Evolutionary conservation across 805 yeast genomes (phyloP), one percentile per base, ranked within the genome.

Genomic region (Zygosaccharomyces bailii): DNA sequence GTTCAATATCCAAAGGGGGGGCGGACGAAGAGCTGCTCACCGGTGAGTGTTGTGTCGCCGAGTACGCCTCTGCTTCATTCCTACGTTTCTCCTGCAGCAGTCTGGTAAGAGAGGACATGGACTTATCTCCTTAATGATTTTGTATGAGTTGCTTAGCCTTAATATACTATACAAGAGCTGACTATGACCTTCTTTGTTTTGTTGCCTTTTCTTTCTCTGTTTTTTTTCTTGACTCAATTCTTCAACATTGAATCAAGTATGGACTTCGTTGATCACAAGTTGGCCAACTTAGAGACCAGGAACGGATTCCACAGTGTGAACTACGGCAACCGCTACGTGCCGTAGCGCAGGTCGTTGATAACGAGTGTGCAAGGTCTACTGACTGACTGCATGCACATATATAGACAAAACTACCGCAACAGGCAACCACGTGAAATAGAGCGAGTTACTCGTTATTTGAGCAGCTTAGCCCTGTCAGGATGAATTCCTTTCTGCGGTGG

Each of bases 401-500:
- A 13, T n/a, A 27, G 13, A n/a, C 31, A 27, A 27, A 27, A 27
- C 31, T 27, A 27, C 31, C 31, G 31, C 31, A 27, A 27, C 31
- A 7, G 16, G 31, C 31, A 27, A 27, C 45, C 41, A 34, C 13
- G 29, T 8, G 23, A 24, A 14, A 14, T 13, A 31, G 13, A n/a
- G 16, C 17, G 4, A 6, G 38, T 4, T 20, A 17, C 19, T 11
- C 19, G 14, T 21, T 13, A 51, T 44, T 55, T 48, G 33, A 55
- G 48, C 45, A 58, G 45, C 43, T 43, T 59, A 30, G 82, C 77
- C 66, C 93, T 73, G 6, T 83, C 78, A 2, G 93, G 93, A 62
- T 86, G 93, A 39, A 62, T 63, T 2, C 64, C 58, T 5, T 27
- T 27, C 31, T 4, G 31, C 13, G 13, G 13, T 27, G 31, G 4